Base-by-base conservation (phyloP, 2,329 filamentous ascomycete species). In the Trichoderma harzianum region DNA sequence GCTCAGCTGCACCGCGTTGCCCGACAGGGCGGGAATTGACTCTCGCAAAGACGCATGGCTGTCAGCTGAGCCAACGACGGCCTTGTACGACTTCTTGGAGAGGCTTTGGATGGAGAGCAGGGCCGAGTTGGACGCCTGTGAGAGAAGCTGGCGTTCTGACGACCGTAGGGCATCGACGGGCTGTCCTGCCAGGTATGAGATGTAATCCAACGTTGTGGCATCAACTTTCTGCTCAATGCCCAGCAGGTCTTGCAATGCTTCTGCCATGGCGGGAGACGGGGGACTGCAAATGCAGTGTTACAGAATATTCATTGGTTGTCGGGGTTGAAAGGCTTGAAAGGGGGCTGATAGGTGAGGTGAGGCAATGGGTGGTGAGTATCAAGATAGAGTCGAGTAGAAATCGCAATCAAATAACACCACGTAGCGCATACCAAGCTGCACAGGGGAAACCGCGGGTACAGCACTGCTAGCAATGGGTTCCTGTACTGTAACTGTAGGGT, bases 61-160 rank as follows among this genome's bases (percentile, higher is more conserved):
- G 76, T 90, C 88, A 26, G 93, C 91, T 5, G 95, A 96, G 68
- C 91, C 86, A 76, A 98, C 94, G 74, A 98, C 91, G 21, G 91
- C 87, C 78, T 92, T 93, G 81, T 98, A 92, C 0, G 95, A 97
- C 76, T 93, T 92, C 77, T 97, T 97, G 8, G 95, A 95, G 64
- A 98, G 89, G 0, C 90, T 89, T 80, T 99, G 96, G 1, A 98
- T 87, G 0, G 94, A 93, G 53, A 97, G 89, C 16, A 95, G 87
- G 53, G 93, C 88, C 0, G 93, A 92, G 74, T 98, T 94, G 4
- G 92, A 91, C 70, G 90, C 87, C 77, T 98, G 93, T 0, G 92
- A 85, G n/a, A 98, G 88, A 0, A 90, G 90, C 73, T 94, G 90
- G 0, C 92, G 91, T 81, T 99, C 96, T 7, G 88, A 90, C 28